Conservation (phyloP, 164 flowering plant genomes). For the Magnolia kwangsiensis region DNA sequence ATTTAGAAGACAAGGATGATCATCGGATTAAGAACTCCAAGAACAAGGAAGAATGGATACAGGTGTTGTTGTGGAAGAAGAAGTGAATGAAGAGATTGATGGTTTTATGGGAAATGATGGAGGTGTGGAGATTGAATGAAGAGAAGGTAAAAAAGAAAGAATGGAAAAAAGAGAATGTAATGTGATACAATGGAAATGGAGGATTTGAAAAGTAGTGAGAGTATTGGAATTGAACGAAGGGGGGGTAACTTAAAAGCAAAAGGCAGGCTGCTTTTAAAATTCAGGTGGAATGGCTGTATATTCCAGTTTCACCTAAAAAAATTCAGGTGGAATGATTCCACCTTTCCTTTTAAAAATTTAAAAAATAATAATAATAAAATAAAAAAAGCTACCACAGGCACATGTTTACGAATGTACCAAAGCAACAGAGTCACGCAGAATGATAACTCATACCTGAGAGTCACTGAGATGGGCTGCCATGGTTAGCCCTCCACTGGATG, state of each 20-base stretch:
- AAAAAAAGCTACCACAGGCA: no score
- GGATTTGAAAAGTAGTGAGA: slow-evolving; percentile 31
- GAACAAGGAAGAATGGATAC: slow-evolving; percentile 2
- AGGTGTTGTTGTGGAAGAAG: slow-evolving; percentile 6
- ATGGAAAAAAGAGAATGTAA: slow-evolving; percentile 12
- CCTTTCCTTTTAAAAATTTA: no score
- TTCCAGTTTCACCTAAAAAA: no score
- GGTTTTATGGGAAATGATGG: slow-evolving; percentile 17
- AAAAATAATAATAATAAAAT: no score
- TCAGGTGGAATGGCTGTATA: no score
- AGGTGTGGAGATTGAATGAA: slow-evolving; percentile 16
- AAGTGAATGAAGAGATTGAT: slow-evolving; percentile 1
- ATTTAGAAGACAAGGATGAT: slow-evolving; percentile 30
- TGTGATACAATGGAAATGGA: slow-evolving; percentile 19
- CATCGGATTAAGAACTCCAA: slow-evolving; percentile 10
- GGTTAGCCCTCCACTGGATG: no score
- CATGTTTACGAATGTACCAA: no score
- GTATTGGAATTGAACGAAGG: slow-evolving; percentile 17
- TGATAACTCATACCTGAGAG: no score
- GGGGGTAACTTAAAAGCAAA: slow-evolving; percentile 42
- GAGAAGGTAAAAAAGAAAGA: slow-evolving; percentile 17
- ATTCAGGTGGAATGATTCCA: no score
- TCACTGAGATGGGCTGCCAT: no score
- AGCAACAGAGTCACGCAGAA: no score
- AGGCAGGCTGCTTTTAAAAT: slow-evolving; percentile 17